These are phyloP conservation scores for Camptophora hylomeconis DNA, from an alignment of 2,329 filamentous ascomycete species.

Conservation along the genomic window DNA sequence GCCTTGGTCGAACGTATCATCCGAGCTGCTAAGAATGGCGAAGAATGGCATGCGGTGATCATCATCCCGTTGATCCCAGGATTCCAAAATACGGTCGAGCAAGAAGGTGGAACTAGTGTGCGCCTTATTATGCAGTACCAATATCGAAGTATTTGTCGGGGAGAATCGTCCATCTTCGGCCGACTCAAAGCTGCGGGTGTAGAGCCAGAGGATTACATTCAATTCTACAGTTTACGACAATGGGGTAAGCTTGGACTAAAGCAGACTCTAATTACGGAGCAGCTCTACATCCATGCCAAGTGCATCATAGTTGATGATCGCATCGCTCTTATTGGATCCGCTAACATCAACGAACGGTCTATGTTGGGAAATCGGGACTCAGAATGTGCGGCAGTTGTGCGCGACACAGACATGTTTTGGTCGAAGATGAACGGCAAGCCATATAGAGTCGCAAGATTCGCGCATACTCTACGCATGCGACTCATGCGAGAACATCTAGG, in stretches of 20 bases:
- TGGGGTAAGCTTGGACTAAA: conserved; percentile 84
- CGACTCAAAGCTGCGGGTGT: conserved; percentile 67
- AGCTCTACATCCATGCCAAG: conserved; percentile 96
- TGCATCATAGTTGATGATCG: conserved; percentile 92
- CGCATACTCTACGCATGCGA: conserved; percentile 81
- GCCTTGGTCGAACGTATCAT: conserved; percentile 86
- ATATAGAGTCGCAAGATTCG: conserved; percentile 82
- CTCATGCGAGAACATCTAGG: conserved; percentile 95
- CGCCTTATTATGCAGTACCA: conserved; percentile 95
- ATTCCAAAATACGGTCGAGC: conserved; percentile 92
- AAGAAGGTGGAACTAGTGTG: conserved; percentile 86
- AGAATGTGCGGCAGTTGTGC: conserved; percentile 77
- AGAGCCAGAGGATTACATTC: conserved; percentile 87
- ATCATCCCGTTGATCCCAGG: conserved; percentile 95
- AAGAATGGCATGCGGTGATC: conserved; percentile 82
- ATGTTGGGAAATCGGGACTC: conserved; percentile 89
- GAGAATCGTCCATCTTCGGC: conserved; percentile 83
- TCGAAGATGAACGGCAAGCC: conserved; percentile 84
- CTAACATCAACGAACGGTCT: conserved; percentile 96
- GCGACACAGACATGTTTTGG: conserved; percentile 84
- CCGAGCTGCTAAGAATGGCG: conserved; percentile 66
- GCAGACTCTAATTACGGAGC: conserved; percentile 78
- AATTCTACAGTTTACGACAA: conserved; percentile 82
- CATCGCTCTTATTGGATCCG: conserved; percentile 85
- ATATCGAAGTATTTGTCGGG: conserved; percentile 88